Percentiles rank a stretch among this genome's conserved stretches.
Evolutionary conservation across 192 early-diverging fungal genomes (phyloP).

Genomic region (Coemansia guatemalensis): DNA sequence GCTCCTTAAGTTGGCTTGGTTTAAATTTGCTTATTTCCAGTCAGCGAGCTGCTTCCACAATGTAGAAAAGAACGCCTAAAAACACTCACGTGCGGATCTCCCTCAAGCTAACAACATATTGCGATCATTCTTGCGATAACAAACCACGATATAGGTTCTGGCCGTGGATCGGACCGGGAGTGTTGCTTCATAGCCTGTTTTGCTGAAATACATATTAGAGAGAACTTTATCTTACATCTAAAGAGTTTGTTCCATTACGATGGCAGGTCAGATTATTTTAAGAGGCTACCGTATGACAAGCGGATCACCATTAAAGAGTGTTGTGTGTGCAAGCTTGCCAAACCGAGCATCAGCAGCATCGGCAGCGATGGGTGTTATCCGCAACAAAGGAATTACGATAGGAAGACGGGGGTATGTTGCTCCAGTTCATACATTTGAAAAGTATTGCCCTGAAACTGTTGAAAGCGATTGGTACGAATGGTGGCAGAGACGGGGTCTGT

Average conservation of each 20-base stretch:
- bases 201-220: background rate
- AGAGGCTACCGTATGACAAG: background rate
- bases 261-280: background rate
- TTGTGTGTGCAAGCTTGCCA: background rate
- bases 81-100: background rate
- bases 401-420: conserved; percentile 19
- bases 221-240: background rate
- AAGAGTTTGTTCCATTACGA: background rate
- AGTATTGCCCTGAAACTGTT: conserved; percentile 56
- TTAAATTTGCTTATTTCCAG: too few species aligned
- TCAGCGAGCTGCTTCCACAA: too few species aligned
- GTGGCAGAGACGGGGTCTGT: conserved; percentile 81
- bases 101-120: background rate
- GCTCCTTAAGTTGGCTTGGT: too few species aligned
- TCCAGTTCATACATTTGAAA: conserved; percentile 43
- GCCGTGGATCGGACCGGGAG: background rate
- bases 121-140: background rate
- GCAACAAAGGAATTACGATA: background rate
- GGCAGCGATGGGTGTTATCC: background rate
- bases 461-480: conserved; percentile 95
- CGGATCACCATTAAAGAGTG: background rate
- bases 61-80: too few species aligned
- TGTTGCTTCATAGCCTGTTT: too few species aligned
- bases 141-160: background rate
- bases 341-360: background rate